Evolutionary conservation across 2,329 filamentous ascomycete genomes (phyloP).

Genomic region (Furcasterigmium sp.): DNA sequence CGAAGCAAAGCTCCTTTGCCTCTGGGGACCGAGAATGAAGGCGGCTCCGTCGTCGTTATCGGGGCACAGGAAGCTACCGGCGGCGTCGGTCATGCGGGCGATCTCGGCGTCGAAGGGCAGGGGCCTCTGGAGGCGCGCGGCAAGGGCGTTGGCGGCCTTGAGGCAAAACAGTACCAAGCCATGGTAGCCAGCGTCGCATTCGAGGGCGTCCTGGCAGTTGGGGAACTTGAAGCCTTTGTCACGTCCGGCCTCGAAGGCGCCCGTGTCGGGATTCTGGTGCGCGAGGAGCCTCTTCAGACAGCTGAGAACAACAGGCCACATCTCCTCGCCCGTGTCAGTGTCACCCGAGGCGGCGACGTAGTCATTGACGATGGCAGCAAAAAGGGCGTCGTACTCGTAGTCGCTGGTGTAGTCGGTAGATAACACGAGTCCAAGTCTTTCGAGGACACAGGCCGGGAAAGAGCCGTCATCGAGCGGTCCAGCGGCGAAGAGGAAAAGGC

Average conservation of each 20-base stretch:
- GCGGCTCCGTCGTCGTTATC: conserved; percentile 7
- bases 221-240: conserved; percentile 23
- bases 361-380: conserved; percentile 24
- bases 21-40: conserved; percentile 19
- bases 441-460: conserved; percentile 26
- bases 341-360: conserved; percentile 25
- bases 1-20: conserved; percentile 21
- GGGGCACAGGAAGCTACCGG: conserved; percentile 11
- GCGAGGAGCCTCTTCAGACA: conserved; percentile 19
- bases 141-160: conserved; percentile 20
- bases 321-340: conserved; percentile 15
- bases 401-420: conserved; percentile 29
- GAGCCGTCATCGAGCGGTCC: conserved; percentile 22
- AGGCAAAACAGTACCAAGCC: conserved; percentile 22
- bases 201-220: conserved; percentile 21
- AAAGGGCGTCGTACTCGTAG: conserved; percentile 30
- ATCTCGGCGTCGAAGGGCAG: conserved; percentile 15
- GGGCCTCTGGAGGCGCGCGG: conserved; percentile 15
- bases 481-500: conserved; percentile 27
- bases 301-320: conserved; percentile 24
- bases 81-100: conserved; percentile 14
- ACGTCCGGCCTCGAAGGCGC: conserved; percentile 13
- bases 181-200: conserved; percentile 22
- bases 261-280: conserved; percentile 16
- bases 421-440: conserved; percentile 20